Evolutionary conservation across 768 basidiomycete species (phyloP), one percentile per base, ranked within the genome.

Genomic region (Amanita exitialis): DNA sequence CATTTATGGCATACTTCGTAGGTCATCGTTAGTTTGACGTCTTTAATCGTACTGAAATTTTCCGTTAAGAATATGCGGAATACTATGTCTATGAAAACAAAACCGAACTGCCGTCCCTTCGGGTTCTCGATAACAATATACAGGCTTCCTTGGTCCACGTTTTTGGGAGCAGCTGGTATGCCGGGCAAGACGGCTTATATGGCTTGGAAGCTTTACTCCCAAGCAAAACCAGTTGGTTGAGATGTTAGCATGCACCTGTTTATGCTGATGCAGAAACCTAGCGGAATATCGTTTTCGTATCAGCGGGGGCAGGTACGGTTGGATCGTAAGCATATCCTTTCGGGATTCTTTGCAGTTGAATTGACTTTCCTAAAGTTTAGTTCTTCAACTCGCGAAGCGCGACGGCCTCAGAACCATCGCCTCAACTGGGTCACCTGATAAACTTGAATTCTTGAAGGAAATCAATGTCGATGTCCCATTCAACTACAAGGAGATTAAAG

Each of bases 351-450:
- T 34, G 16, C 39, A 30, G 2, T 20, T 28, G n/a, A 2, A 41
- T 12, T 43, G 16, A 25, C 35, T 12, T 15, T 8, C 3, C 2
- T 28, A 44, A 4, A 67, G 66, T 20, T 49, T 67, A 28, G 65
- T 68, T 3, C 51, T 66, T 10, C 74, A 74, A 47, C 59, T 71
- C 3, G 69, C 71, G 4, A 72, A 73, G 44, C 55, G 53, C 0
- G 62, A 67, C 15, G 71, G 69, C 12, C 52, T 65, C 23, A 79
- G 77, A 55, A 82, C 84, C 25, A 78, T 86, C 51, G 78, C 75
- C 0, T 80, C 77, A 0, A 77, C 79, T 0, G 82, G 85, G 2
- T 72, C 74, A 0, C 78, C 82, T 30, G 74, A 77, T 34, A 84
- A 86, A 64, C 76, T 84, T 4, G 63, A 64, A 7, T 82, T 71